Percentiles rank a stretch among this genome's conserved stretches.
These are phyloP conservation scores for Agaricus blazei DNA, from an alignment of 768 basidiomycete genomes.

Conservation along the genomic window DNA sequence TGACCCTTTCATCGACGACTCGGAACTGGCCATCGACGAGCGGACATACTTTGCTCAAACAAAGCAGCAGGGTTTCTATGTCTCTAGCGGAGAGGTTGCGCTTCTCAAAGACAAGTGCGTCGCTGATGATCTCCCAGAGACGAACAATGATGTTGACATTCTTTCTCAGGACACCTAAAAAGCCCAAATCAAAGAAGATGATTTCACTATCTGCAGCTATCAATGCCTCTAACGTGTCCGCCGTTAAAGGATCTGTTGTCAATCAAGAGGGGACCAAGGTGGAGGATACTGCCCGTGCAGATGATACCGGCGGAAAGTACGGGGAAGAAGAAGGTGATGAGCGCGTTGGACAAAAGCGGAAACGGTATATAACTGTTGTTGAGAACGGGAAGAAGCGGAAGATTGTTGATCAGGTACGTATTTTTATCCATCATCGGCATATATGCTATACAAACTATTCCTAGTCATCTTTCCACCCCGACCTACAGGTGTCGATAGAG, in stretches of 20 bases:
- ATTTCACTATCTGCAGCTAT: conserved; percentile 19
- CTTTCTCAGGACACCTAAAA: conserved; percentile 53
- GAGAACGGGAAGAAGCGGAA: conserved; percentile 70
- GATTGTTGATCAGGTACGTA: conserved; percentile 59
- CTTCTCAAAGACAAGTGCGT: conserved; percentile 69
- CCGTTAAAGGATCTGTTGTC: background rate
- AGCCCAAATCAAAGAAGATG: conserved; percentile 63
- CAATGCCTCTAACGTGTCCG: background rate
- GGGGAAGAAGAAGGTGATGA: conserved; percentile 24
- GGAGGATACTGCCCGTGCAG: conserved; percentile 41
- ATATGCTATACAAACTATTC: too few relatives aligned
- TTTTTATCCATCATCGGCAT: conserved; percentile 13
- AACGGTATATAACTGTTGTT: conserved; percentile 44
- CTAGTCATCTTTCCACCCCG: conserved; percentile 66
- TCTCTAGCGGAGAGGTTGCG: conserved; percentile 83
- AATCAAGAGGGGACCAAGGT: conserved; percentile 41
- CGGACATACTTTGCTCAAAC: conserved; percentile 89
- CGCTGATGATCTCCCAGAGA: conserved; percentile 9
- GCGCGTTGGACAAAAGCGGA: conserved; percentile 45
- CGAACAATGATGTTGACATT: conserved; percentile 4
- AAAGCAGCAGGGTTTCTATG: conserved; percentile 90
- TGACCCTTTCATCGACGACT: conserved; percentile 98
- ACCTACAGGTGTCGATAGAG: conserved; percentile 57
- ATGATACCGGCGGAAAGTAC: conserved; percentile 16
- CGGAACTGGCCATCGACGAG: conserved; percentile 86